Base-by-base conservation (phyloP, 2,329 filamentous ascomycete genomes). In the Phialocephala subalpina region DNA sequence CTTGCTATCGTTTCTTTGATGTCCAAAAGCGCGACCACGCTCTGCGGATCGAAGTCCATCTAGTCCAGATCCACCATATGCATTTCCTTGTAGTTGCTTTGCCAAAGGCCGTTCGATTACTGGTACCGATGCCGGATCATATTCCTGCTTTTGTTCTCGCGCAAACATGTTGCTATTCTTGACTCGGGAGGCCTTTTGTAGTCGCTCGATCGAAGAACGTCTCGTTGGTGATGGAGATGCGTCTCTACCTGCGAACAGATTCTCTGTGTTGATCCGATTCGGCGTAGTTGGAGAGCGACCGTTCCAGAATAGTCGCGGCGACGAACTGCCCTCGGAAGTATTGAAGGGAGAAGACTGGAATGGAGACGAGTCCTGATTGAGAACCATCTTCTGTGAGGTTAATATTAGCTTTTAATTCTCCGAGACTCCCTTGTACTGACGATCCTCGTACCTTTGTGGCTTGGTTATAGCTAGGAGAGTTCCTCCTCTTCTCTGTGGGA, bases 111-210 rank as follows among this genome's bases (percentile, higher is more conserved):
- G 88, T 80, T 98, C 93, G 67, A 97, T 86, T 66, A 92, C 84
- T 55, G 92, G 91, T 62, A 94, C 81, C 71, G 88, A 87, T 63
- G 90, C 86, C 33, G 94, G 93, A 78, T 97, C 93, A 83, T 97
- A 97, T 82, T 97, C 92, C 78, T 94, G 89, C 81, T 94, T 94
- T 77, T 94, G 91, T 80, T 97, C 94, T 63, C 94, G 91, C 49
- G 93, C 94, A 77, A 97, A 93, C 85, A 98, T 97, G 81, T 91
- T 97, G 86, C 95, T 97, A 82, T 97, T 98, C 85, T 95, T 97
- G 75, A 99, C 96, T 67, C 96, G 92, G 63, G 95, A 97, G 36
- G 94, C 94, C 78, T 91, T 93, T 82, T 97, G 97, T 66, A 99
- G 86, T 76, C 94, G 94, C 85, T 99, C 96, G 72, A 99, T 94